phyloP scores from a whole-genome alignment of 2,329 filamentous ascomycete species.

The Ascochyta koolunga region DNA sequence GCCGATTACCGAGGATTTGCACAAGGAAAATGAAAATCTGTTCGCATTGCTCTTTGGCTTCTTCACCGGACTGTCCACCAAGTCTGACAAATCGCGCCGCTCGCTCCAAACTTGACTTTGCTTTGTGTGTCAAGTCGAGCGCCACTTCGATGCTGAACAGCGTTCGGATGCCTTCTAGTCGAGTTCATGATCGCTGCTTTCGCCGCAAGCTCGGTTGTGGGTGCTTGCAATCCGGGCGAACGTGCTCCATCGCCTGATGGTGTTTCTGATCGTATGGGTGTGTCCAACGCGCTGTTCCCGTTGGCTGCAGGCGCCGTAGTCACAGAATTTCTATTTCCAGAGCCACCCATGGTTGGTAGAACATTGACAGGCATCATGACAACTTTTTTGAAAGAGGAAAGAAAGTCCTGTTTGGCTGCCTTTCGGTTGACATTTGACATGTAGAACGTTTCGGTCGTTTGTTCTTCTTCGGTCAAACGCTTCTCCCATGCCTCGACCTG shows the following conservation, averaged over 20 bases:
- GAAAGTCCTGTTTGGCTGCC: slow-evolving; percentile 93
- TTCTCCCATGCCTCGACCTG: slow-evolving; percentile 89
- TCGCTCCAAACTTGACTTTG: slow-evolving; percentile 85
- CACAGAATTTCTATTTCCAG: slow-evolving; percentile 47
- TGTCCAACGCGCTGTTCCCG: slow-evolving; percentile 38
- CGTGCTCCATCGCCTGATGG: slow-evolving; percentile 50
- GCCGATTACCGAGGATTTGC: slow-evolving; percentile 80
- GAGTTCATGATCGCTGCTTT: slow-evolving; percentile 98
- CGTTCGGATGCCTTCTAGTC: slow-evolving; percentile 91
- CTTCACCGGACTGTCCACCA: slow-evolving; percentile 78
- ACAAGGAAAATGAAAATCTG: slow-evolving; percentile 85
- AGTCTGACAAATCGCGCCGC: slow-evolving; percentile 82
- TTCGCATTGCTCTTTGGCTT: slow-evolving; percentile 87
- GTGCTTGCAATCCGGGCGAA: slow-evolving; percentile 64
- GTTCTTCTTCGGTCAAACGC: slow-evolving; percentile 88
- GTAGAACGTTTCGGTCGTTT: slow-evolving; percentile 87
- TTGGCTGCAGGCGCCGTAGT: slow-evolving; percentile 27
- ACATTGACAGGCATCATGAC: slow-evolving; percentile 99
- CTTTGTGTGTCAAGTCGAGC: slow-evolving; percentile 83
- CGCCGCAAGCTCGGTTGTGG: slow-evolving; percentile 88
- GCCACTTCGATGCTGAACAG: slow-evolving; percentile 97
- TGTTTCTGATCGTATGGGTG: slow-evolving; percentile 34
- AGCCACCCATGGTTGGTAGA: slow-evolving; percentile 67
- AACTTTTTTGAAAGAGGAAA: slow-evolving; percentile 97
- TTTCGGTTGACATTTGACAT: slow-evolving; percentile 95